phyloP scores from a whole-genome alignment of 208 protist species.

The Zelonia costaricensis region DNA sequence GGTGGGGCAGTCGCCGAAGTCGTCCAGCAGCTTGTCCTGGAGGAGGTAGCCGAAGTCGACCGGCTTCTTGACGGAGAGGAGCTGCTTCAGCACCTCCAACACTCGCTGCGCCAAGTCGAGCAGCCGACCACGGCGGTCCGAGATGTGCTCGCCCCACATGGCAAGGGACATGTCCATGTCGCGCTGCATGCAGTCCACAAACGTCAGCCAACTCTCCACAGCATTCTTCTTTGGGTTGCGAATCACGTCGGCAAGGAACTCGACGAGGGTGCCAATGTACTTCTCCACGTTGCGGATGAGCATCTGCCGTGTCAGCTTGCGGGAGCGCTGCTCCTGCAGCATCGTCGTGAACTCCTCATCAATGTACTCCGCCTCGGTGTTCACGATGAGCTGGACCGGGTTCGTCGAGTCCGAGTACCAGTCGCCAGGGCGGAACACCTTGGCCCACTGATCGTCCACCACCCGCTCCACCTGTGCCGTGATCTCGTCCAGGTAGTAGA shows the following conservation, averaged over 20 bases:
- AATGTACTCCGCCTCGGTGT: constrained; percentile 82
- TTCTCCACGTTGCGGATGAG: constrained; percentile 67
- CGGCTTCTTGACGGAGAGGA: constrained; percentile 64
- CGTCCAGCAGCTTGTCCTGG: constrained; percentile 70
- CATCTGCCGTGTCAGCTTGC: constrained; percentile 71
- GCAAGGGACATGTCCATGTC: constrained; percentile 57
- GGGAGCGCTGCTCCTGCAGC: constrained; percentile 61
- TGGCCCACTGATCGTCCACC: constrained; percentile 69
- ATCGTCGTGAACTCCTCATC: constrained; percentile 82
- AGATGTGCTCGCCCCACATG: constrained; percentile 57
- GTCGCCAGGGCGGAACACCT: constrained; percentile 61
- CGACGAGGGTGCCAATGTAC: constrained; percentile 75
- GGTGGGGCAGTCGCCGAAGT: constrained; percentile 87
- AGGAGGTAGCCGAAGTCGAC: constrained; percentile 81
- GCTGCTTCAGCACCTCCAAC: constrained; percentile 55
- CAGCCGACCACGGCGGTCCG: constrained; percentile 40
- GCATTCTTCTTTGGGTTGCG: constrained; percentile 73
- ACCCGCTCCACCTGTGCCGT: constrained; percentile 79
- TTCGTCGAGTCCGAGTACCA: constrained; percentile 77
- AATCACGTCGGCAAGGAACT: constrained; percentile 82
- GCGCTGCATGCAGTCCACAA: constrained; percentile 68
- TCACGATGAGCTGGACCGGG: constrained; percentile 81
- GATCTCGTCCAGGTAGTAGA: constrained; percentile 89
- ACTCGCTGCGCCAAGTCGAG: constrained; percentile 57
- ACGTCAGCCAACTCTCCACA: constrained; percentile 66